These are phyloP conservation scores for Tetrahymena thermophila DNA, from an alignment of 73 alveolate species.

Conservation along the genomic window DNA sequence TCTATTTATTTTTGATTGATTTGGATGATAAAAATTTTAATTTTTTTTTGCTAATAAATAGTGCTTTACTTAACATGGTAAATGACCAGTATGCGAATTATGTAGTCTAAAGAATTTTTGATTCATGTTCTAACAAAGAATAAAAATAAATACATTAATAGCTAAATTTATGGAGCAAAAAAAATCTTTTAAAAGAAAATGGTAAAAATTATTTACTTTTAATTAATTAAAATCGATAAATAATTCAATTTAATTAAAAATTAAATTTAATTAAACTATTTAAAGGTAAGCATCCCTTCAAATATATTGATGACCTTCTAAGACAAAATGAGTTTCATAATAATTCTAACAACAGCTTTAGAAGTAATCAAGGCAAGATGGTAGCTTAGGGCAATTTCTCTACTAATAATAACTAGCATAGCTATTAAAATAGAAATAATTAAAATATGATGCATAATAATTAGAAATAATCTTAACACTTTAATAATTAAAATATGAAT, in stretches of 20 bases:
- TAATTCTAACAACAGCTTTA: background rate
- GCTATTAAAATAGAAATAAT: background rate
- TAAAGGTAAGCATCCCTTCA: background rate
- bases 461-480: background rate
- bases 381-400: background rate
- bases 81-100: constrained; percentile 40
- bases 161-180: background rate
- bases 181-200: background rate
- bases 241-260: background rate
- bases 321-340: background rate
- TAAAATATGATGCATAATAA: background rate
- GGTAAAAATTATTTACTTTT: background rate
- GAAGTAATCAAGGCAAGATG: background rate
- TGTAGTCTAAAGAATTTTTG: constrained; percentile 16
- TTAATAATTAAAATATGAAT: background rate
- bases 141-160: background rate
- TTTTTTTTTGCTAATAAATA: background rate
- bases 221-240: background rate
- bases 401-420: background rate
- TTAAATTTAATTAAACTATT: background rate
- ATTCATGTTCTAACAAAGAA: background rate
- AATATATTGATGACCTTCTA: background rate
- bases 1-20: background rate
- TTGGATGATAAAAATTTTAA: background rate
- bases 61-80: constrained; percentile 20